Conservation (phyloP, 768 basidiomycete genomes). For the Psilocybe cyanescens region DNA sequence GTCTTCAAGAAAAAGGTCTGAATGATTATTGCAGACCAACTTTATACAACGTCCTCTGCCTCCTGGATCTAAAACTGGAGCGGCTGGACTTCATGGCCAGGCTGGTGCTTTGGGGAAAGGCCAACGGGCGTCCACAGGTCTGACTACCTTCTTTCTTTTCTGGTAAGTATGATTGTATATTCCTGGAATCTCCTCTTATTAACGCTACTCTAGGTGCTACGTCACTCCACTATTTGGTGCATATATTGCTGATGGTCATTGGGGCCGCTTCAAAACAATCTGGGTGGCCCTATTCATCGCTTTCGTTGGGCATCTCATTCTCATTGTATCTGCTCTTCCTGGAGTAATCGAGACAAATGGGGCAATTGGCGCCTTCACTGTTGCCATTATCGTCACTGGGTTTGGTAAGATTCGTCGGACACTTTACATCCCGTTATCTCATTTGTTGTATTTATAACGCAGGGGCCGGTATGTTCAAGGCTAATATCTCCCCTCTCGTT, state of each 20-base stretch:
- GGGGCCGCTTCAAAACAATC: slow-evolving; percentile 77
- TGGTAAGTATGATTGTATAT: slow-evolving; percentile 47
- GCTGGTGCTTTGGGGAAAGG: slow-evolving; percentile 70
- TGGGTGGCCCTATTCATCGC: slow-evolving; percentile 62
- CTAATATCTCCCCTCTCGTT: slow-evolving; percentile 76
- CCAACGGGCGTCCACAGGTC: slow-evolving; percentile 72
- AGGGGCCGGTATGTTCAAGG: slow-evolving; percentile 76
- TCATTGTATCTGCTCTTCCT: slow-evolving; percentile 67
- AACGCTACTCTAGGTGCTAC: slow-evolving; percentile 51
- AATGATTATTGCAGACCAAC: slow-evolving; percentile 54
- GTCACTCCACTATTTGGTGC: slow-evolving; percentile 71
- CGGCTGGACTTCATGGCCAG: slow-evolving; percentile 53
- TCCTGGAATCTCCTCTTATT: neutral
- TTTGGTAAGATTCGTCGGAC: slow-evolving; percentile 29
- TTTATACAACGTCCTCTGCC: slow-evolving; percentile 78
- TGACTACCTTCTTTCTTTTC: slow-evolving; percentile 72
- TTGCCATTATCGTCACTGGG: slow-evolving; percentile 67
- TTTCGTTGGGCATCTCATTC: slow-evolving; percentile 67
- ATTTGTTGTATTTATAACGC: neutral
- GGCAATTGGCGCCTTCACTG: slow-evolving; percentile 53
- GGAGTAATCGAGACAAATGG: slow-evolving; percentile 60
- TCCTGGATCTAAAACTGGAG: slow-evolving; percentile 64
- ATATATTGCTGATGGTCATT: slow-evolving; percentile 70
- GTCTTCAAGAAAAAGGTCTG: neutral
- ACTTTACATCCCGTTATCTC: neutral